Evolutionary conservation across 192 early-diverging fungal species (phyloP), one percentile per base, ranked within the genome.

Genomic region (Gamsiella multidivaricata): DNA sequence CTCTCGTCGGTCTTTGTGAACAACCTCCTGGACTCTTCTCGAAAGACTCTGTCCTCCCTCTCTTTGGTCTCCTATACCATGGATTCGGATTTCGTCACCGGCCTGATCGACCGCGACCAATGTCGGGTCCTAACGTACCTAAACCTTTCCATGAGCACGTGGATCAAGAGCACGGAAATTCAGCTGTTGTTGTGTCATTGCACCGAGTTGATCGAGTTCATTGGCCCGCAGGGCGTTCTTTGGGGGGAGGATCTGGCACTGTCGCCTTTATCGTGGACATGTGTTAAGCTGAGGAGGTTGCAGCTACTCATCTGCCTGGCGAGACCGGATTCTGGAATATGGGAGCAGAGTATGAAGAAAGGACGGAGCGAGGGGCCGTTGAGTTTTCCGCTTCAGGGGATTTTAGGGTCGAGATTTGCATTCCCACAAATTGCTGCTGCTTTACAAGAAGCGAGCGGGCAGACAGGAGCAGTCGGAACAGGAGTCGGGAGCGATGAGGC

Each of bases 311-410:
- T 69, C 26, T 59, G 67, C 37, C 32, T 69, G 37, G 67, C 67
- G 14, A 49, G 67, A 45, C 67, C 67, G 3, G 67, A 69, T 54
- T 69, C 67, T n/a, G 67, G 34, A 10, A 22, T 53, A 10, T 69
- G 67, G 67, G 67, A 69, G 14, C 50, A 47, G 17, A 64, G 61
- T 11, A n/a, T 23, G 5, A 3, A 23, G n/a, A 43, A 47, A 11
- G 61, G 61, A 7, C 49, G 43, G 26, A 42, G 33, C 23, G 22
- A 33, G 15, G 49, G 20, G 17, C 56, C 57, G 0, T 32, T 69
- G 0, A 47, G 55, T 6, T 69, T 69, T 45, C 56, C 56, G 0
- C 18, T 69, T 22, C 49, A 42, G 22, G 18, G 61, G 37, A 64
- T 64, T 23, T n/a, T 64, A 3, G 47, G 60, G 29, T 23, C 57